Percentiles rank a stretch among this genome's conserved stretches.
Evolutionary conservation across 2,329 filamentous ascomycete genomes (phyloP).

Genomic region (Alternaria rosae): DNA sequence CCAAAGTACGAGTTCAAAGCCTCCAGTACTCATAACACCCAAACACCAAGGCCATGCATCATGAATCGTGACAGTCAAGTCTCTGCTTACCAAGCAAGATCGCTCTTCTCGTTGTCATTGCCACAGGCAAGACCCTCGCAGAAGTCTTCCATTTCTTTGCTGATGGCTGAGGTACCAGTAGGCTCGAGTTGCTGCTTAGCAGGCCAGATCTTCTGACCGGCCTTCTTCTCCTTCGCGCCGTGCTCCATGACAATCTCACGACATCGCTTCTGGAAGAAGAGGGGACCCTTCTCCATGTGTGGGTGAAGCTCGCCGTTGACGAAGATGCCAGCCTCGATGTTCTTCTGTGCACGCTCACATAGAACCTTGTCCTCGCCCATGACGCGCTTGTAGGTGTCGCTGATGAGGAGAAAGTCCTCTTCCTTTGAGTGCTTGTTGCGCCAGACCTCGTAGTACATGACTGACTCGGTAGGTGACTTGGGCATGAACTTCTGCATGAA

Average conservation of each 20-base stretch:
- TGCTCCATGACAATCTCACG: conserved; percentile 60
- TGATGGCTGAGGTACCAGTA: conserved; percentile 24
- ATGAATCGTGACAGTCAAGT: conserved; percentile 6
- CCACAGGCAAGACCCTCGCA: conserved; percentile 37
- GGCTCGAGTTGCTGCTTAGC: conserved; percentile 49
- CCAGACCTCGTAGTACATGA: conserved; percentile 70
- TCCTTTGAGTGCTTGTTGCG: conserved; percentile 67
- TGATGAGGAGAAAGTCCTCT: conserved; percentile 65
- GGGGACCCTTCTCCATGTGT: conserved; percentile 64
- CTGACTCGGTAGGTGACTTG: conserved; percentile 57
- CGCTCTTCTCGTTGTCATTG: conserved; percentile 37
- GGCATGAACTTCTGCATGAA: conserved; percentile 70
- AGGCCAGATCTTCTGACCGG: conserved; percentile 61
- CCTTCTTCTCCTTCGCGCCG: conserved; percentile 55
- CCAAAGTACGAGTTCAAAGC: conserved; percentile 23
- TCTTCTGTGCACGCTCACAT: conserved; percentile 66
- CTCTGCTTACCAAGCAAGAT: conserved; percentile 30
- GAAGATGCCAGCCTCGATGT: conserved; percentile 68
- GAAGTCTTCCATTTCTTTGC: conserved; percentile 38
- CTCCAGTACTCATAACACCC: conserved; percentile 19
- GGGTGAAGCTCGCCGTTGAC: conserved; percentile 70
- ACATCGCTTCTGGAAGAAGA: conserved; percentile 64
- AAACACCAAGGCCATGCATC: conserved; percentile 27
- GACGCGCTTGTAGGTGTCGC: conserved; percentile 68
- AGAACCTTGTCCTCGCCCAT: conserved; percentile 71